These are phyloP conservation scores for Pichia occidentalis DNA, from an alignment of 805 yeast genomes.

Conservation along the genomic window DNA sequence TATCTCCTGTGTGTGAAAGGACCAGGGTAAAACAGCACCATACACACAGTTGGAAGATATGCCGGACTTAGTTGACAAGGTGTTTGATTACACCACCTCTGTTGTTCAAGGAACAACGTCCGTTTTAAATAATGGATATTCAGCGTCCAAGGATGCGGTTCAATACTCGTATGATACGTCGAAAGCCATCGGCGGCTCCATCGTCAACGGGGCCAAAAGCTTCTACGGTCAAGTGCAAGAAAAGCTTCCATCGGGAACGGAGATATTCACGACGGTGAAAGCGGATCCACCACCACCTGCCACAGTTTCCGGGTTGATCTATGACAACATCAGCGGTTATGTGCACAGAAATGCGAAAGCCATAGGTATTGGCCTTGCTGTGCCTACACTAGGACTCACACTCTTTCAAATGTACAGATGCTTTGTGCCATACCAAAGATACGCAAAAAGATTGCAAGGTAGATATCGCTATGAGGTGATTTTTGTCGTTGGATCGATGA, in stretches of 20 bases:
- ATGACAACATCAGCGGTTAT: not conserved
- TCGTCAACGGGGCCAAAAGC: not conserved
- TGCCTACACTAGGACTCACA: slow-evolving; percentile 8
- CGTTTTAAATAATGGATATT: slow-evolving; percentile 3
- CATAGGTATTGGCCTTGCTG: slow-evolving; percentile 11
- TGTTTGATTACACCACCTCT: slow-evolving; percentile 11
- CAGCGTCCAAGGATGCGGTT: slow-evolving; percentile 6
- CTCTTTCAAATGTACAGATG: slow-evolving; percentile 7
- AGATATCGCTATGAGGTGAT: slow-evolving; percentile 76
- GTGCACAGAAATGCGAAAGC: slow-evolving; percentile 2
- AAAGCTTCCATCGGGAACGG: not conserved
- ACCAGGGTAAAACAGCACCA: not conserved
- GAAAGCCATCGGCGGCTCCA: slow-evolving; percentile 4
- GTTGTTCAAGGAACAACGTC: slow-evolving; percentile 4
- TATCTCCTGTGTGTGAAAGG: too few species aligned
- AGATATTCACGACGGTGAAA: too few species aligned
- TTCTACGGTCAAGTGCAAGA: slow-evolving; percentile 3
- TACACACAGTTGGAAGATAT: slow-evolving; percentile 8
- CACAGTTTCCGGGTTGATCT: slow-evolving; percentile 1
- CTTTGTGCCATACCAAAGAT: slow-evolving; percentile 28
- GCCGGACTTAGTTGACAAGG: slow-evolving; percentile 20
- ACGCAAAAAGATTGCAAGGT: slow-evolving; percentile 55
- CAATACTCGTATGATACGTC: slow-evolving; percentile 9
- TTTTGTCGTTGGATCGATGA: slow-evolving; percentile 67
- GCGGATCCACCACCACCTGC: slow-evolving; percentile 6